phyloP scores from a whole-genome alignment of 2,329 filamentous ascomycete genomes.

The Colletotrichum sp. region DNA sequence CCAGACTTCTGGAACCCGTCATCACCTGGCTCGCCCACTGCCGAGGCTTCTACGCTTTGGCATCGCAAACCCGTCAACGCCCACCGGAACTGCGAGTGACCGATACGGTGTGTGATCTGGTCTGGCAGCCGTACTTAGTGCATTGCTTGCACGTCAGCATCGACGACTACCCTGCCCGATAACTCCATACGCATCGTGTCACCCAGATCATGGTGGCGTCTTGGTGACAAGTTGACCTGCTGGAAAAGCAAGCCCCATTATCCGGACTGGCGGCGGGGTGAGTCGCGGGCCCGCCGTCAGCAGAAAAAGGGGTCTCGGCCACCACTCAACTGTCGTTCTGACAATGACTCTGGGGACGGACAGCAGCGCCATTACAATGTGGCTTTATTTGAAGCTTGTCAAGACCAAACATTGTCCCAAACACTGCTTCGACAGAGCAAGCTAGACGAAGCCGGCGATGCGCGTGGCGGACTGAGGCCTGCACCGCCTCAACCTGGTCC shows the following conservation, averaged over 20 bases:
- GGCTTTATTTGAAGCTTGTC: conserved; percentile 1
- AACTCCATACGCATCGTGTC: neutral
- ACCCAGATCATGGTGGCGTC: neutral
- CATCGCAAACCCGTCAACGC: neutral
- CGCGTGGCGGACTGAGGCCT: neutral
- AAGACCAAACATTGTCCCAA: neutral
- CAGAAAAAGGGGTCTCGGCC: conserved; percentile 10
- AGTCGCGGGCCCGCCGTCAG: neutral
- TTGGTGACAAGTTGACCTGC: neutral
- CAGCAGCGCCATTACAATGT: neutral
- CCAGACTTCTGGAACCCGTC: neutral
- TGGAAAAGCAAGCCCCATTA: neutral
- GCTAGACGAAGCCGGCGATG: neutral
- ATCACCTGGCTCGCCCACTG: neutral
- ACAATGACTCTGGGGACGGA: neutral
- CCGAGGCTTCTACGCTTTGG: neutral
- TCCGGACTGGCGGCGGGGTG: neutral
- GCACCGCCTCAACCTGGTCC: conserved; percentile 11
- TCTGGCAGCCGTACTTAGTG: neutral
- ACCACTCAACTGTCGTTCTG: neutral
- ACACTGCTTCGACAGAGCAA: neutral
- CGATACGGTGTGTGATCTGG: neutral
- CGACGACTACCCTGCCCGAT: neutral
- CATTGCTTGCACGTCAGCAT: neutral
- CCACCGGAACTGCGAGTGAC: neutral